phyloP scores from a whole-genome alignment of 164 flowering plant genomes.

The Pachysandra terminalis region DNA sequence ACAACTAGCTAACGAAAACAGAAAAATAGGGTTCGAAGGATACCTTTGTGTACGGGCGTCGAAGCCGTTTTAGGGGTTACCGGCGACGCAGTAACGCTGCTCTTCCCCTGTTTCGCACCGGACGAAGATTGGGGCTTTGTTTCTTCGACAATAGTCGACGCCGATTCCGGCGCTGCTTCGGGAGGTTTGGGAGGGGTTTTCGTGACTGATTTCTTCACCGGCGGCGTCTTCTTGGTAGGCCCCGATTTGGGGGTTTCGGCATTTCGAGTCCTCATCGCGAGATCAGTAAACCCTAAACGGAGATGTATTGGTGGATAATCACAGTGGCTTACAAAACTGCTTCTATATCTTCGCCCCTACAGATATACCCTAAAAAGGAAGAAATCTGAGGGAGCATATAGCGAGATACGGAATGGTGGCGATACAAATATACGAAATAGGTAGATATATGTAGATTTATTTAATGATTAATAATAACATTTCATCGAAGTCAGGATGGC shows the following conservation, averaged over 20 bases:
- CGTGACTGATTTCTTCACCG: conserved; percentile 30
- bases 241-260: conserved; percentile 29
- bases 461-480: no score
- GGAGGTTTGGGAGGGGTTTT: conserved; percentile 16
- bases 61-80: conserved; percentile 12
- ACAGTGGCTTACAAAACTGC: neutral
- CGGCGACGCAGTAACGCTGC: conserved; percentile 14
- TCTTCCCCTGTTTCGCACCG: conserved; percentile 22
- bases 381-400: neutral
- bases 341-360: neutral
- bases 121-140: conserved; percentile 17
- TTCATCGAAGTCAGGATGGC: conserved; percentile 85
- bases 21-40: neutral
- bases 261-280: conserved; percentile 39
- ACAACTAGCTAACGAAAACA: neutral
- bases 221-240: conserved; percentile 32
- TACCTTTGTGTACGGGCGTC: conserved; percentile 12
- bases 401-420: no score
- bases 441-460: no score
- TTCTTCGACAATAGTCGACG: conserved; percentile 7
- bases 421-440: no score
- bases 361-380: no score
- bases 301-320: conserved; percentile 9
- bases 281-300: conserved; percentile 1
- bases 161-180: conserved; percentile 7